Conservation (phyloP, 169 alveolate genomes). For the Besnoitia besnoiti region DNA sequence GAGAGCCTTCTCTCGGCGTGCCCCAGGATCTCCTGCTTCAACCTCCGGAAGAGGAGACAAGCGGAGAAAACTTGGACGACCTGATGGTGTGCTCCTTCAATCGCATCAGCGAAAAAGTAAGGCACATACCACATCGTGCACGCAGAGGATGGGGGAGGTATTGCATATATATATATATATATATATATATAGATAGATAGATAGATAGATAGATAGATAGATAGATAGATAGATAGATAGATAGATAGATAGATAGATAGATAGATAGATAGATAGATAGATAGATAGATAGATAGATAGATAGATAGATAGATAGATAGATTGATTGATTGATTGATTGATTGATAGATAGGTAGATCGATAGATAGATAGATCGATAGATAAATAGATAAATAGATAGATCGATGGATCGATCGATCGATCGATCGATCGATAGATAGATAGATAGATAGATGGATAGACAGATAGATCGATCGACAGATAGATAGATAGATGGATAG, state of each 20-base stretch:
- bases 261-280: not conserved
- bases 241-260: not conserved
- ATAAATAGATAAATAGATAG: too few relatives aligned
- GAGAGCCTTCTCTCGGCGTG: not conserved
- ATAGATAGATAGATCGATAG: too few relatives aligned
- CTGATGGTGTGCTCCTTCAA: not conserved
- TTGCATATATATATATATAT: not conserved
- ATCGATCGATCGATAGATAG: too few relatives aligned
- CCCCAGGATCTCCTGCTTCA: not conserved
- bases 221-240: not conserved
- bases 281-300: not conserved
- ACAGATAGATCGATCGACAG: too few relatives aligned
- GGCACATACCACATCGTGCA: not conserved
- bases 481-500: too few relatives aligned
- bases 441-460: too few relatives aligned
- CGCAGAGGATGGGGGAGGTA: too few relatives aligned
- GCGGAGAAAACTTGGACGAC: not conserved
- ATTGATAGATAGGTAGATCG: too few relatives aligned
- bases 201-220: not conserved
- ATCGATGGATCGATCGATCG: too few relatives aligned
- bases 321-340: too few relatives aligned
- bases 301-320: not conserved
- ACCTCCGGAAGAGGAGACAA: not conserved
- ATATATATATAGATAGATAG: not conserved
- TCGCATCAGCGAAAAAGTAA: not conserved